Conservation (phyloP, 169 alveolate species). For the Eimeria sp. region DNA sequence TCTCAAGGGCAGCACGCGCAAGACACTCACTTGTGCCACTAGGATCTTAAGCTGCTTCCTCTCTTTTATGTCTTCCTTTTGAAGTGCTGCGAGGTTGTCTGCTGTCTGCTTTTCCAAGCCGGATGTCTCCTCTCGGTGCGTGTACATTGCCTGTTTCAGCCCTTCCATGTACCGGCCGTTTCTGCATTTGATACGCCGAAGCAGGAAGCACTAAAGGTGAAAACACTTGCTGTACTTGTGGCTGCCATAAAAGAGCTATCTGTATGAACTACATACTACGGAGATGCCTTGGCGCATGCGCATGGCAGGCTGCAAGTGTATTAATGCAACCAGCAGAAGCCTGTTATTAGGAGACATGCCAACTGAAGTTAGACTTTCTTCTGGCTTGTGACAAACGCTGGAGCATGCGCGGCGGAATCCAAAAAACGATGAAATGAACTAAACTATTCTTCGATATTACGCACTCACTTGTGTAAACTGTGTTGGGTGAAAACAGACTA, state of each 20-base stretch:
- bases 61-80: slow-evolving; percentile 32
- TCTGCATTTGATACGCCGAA: slow-evolving; percentile 1
- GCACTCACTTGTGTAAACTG: neutral
- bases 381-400: neutral
- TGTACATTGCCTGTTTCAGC: slow-evolving; percentile 32
- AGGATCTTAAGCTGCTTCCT: slow-evolving; percentile 35
- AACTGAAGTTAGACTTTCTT: neutral
- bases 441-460: neutral
- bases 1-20: neutral
- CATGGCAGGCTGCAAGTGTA: neutral
- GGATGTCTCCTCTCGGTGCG: slow-evolving; percentile 32
- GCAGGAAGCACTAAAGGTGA: neutral
- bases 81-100: neutral
- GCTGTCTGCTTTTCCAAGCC: slow-evolving; percentile 9
- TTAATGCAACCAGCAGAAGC: neutral
- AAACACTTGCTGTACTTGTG: neutral
- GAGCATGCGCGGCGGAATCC: neutral
- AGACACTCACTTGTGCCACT: slow-evolving; percentile 29
- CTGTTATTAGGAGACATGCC: neutral
- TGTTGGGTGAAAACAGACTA: neutral
- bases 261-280: neutral
- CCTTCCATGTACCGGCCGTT: slow-evolving; percentile 66
- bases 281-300: neutral
- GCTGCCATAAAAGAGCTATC: neutral
- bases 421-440: neutral